Evolutionary conservation across 2,329 filamentous ascomycete species (phyloP), one percentile per base, ranked within the genome.

Genomic region (Xylariomycetidae sp.): DNA sequence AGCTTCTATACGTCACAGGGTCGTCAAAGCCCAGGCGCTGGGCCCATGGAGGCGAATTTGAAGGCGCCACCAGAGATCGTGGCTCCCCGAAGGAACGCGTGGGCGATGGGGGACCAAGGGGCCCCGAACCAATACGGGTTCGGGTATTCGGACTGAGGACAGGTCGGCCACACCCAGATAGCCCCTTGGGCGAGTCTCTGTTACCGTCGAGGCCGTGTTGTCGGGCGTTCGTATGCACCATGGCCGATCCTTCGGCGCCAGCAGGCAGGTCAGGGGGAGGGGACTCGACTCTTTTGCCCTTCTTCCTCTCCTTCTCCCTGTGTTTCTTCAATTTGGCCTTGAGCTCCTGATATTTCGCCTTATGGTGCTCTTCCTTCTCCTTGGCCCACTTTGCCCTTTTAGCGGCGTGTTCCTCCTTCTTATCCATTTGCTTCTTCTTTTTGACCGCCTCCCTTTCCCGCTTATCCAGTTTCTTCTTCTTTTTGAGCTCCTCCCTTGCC

Each of bases 191-290:
- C 31, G 42, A 50, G 38, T 52, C 49, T 35, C 47, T 35, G 25
- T 49, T 49, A 25, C 49, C 46, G 34, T 52, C 49, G 18, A 50
- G 40, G 26, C 49, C 48, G 15, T 50, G 47, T 29, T 31, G 32
- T 25, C 23, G 28, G n/a, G n/a, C n/a, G n/a, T n/a, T n/a, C n/a
- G n/a, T n/a, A n/a, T n/a, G n/a, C n/a, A n/a, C n/a, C n/a, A n/a
- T n/a, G n/a, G n/a, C n/a, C n/a, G n/a, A n/a, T n/a, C n/a, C n/a
- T n/a, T n/a, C n/a, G n/a, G n/a, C n/a, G n/a, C n/a, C n/a, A n/a
- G n/a, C n/a, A n/a, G n/a, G n/a, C n/a, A 46, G 33, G 3, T 41
- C 38, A 1, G 31, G 22, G 14, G 43, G 44, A 25, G 44, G 34
- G 4, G 38, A 31, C 19, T 46, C 44, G 10, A 34, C 39, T 20